phyloP scores from a whole-genome alignment of 2,329 filamentous ascomycete species.

The Pezicula neosporulosa region DNA sequence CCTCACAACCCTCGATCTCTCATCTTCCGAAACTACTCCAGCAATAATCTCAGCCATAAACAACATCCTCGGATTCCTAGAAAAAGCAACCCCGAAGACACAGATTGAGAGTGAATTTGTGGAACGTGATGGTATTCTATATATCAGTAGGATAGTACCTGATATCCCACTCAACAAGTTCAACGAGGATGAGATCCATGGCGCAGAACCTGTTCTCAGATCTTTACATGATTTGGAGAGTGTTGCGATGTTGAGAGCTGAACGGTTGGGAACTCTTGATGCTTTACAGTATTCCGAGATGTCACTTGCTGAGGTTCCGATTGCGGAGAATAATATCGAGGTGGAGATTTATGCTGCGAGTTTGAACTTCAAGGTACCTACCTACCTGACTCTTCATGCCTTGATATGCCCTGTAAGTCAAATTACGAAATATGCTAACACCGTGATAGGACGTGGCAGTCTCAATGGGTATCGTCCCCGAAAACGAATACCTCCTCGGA shows the following conservation, averaged over 20 bases:
- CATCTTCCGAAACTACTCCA: not conserved
- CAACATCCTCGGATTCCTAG: not conserved
- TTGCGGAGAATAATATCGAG: not conserved
- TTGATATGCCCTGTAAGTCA: no score
- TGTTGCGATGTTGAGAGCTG: not conserved
- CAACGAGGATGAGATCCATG: constrained; percentile 1
- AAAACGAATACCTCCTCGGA: constrained; percentile 7
- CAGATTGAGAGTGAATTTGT: constrained; percentile 22
- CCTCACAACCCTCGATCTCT: constrained; percentile 8
- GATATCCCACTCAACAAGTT: constrained; percentile 19
- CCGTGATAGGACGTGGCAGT: constrained; percentile 4
- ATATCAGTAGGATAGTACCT: constrained; percentile 19
- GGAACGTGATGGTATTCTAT: constrained; percentile 22
- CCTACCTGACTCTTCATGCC: no score
- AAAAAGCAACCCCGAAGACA: not conserved
- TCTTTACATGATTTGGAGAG: constrained; percentile 3
- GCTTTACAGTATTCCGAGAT: constrained; percentile 1
- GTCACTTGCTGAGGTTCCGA: not conserved
- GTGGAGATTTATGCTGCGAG: no score
- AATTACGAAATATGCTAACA: no score
- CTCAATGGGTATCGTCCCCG: constrained; percentile 18
- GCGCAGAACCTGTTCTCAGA: not conserved
- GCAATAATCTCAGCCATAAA: not conserved
- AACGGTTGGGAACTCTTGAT: constrained; percentile 1
- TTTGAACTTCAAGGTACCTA: no score